Percentiles rank a stretch among this genome's conserved stretches.
phyloP scores from a whole-genome alignment of 306 rosid species.

The Elaeagnus macrophylla region DNA sequence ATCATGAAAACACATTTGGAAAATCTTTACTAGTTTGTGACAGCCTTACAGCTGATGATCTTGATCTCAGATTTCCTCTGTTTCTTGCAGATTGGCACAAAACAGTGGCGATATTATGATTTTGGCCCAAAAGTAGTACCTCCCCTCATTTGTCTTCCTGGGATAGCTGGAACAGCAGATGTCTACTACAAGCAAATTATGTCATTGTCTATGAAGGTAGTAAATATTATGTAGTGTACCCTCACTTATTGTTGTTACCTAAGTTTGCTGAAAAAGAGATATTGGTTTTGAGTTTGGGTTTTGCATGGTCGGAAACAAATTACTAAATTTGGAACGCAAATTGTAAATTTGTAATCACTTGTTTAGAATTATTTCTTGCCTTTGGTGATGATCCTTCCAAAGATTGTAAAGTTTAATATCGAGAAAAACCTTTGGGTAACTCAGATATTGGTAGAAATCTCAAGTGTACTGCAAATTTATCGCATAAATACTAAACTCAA shows the following conservation, averaged over 20 bases:
- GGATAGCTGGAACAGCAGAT: slow-evolving; percentile 94
- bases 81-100: slow-evolving; percentile 71
- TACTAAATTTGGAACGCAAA: no score
- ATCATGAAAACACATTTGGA: no score
- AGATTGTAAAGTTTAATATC: no score
- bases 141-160: slow-evolving; percentile 97
- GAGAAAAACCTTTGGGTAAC: no score
- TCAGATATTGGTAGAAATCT: no score
- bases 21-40: no score
- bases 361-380: no score
- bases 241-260: slow-evolving; percentile 7
- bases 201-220: slow-evolving; percentile 86
- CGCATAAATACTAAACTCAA: neutral
- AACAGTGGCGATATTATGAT: slow-evolving; percentile 95
- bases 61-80: neutral
- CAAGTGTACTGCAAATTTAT: no score
- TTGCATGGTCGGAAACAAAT: no score
- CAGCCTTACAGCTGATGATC: no score
- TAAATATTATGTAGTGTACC: slow-evolving; percentile 1
- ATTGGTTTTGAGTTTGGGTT: neutral
- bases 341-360: no score
- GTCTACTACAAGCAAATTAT: slow-evolving; percentile 95
- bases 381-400: no score
- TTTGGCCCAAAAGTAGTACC: slow-evolving; percentile 92
- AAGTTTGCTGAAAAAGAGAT: slow-evolving; percentile 3